Conservation (phyloP, 805 yeast genomes). For the Yarrowia keelungensis region DNA sequence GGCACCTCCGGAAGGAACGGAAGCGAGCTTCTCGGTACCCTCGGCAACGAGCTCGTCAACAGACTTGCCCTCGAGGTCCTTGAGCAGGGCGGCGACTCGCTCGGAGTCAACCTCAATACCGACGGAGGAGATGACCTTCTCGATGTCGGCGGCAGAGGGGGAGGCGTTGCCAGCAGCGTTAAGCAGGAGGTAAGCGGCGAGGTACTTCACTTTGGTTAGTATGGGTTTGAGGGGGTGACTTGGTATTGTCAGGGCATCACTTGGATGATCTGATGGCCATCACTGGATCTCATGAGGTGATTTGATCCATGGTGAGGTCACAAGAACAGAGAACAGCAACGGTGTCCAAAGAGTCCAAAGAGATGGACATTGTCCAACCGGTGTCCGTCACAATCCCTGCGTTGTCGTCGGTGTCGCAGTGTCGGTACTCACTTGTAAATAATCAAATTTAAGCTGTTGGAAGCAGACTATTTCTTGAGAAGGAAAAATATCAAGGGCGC, state of each 20-base stretch:
- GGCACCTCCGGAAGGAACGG: conserved; percentile 98
- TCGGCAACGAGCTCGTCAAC: conserved; percentile 88
- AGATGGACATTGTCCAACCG: too few relatives aligned
- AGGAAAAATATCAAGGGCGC: conserved; percentile 43
- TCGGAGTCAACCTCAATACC: conserved; percentile 95
- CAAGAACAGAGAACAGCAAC: background rate
- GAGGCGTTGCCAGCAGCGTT: conserved; percentile 95
- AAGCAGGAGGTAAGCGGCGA: conserved; percentile 99
- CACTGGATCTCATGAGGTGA: too few relatives aligned
- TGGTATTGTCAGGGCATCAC: too few relatives aligned
- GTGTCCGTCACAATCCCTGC: background rate
- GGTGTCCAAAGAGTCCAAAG: background rate
- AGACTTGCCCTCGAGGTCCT: conserved; percentile 93
- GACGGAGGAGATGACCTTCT: conserved; percentile 87
- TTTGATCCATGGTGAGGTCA: too few relatives aligned
- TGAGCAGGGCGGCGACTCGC: conserved; percentile 78
- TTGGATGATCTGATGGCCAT: too few relatives aligned
- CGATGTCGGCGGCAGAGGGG: conserved; percentile 92
- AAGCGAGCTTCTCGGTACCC: conserved; percentile 95
- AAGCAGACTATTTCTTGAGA: conserved; percentile 82
- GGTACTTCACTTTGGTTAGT: conserved; percentile 78
- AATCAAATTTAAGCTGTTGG: conserved; percentile 75
- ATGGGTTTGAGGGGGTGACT: too few relatives aligned
- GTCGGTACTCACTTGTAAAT: conserved; percentile 54
- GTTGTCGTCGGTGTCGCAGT: background rate